Conservation (phyloP, 148 eudicot species). For the Hydrangea macrophylla region DNA sequence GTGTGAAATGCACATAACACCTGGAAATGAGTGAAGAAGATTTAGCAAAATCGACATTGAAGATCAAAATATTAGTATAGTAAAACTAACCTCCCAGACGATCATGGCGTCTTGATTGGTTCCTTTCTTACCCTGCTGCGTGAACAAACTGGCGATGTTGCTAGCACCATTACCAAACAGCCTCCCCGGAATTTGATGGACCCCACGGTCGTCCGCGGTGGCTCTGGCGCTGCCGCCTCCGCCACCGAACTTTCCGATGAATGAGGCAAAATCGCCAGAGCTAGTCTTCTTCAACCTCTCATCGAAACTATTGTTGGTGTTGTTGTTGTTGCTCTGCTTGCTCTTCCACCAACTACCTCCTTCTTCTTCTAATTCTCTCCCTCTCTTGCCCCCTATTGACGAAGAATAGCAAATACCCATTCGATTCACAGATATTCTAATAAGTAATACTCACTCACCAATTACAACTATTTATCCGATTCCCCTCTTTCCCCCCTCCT, state of each 20-base stretch:
- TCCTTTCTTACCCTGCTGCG: constrained; percentile 67
- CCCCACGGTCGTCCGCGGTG: constrained; percentile 28
- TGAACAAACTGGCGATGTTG: constrained; percentile 37
- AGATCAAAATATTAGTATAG: background rate
- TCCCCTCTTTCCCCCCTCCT: too few species aligned
- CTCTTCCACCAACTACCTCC: constrained; percentile 18
- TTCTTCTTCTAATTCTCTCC: constrained; percentile 1
- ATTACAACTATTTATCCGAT: too few species aligned
- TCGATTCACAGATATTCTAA: background rate
- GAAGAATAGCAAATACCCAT: constrained; percentile 58
- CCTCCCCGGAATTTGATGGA: constrained; percentile 41
- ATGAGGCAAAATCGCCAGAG: constrained; percentile 28
- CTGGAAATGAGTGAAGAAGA: background rate
- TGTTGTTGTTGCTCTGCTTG: background rate
- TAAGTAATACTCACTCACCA: background rate
- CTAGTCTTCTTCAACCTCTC: constrained; percentile 18
- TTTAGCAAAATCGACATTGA: too few species aligned
- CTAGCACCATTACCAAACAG: constrained; percentile 37
- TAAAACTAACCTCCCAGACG: constrained; percentile 60
- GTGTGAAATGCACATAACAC: background rate
- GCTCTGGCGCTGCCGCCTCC: constrained; percentile 10
- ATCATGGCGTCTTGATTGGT: constrained; percentile 65
- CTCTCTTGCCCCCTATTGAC: constrained; percentile 5
- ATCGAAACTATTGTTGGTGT: constrained; percentile 10
- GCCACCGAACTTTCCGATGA: constrained; percentile 29